phyloP scores from a whole-genome alignment of 1,139 yeast species.

The Geotrichum reessii region DNA sequence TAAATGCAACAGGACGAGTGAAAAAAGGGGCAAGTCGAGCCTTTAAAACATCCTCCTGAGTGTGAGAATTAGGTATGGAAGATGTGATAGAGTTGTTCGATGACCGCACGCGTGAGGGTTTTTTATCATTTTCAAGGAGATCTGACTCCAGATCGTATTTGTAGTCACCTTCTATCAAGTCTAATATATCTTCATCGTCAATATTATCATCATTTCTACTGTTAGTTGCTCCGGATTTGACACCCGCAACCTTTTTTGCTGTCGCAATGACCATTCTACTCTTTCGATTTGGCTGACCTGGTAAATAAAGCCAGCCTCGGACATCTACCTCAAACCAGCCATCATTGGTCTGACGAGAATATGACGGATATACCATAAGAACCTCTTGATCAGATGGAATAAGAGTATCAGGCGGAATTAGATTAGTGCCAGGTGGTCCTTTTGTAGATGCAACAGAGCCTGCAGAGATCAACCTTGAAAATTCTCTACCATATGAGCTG shows the following conservation, averaged over 20 bases:
- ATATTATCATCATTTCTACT: slow-evolving; percentile 20
- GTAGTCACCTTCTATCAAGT: slow-evolving; percentile 20
- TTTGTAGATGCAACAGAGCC: slow-evolving; percentile 16
- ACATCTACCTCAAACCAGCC: neutral
- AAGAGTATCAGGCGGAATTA: neutral
- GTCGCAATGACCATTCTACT: neutral
- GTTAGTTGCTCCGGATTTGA: too few species aligned
- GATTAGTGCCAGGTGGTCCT: slow-evolving; percentile 9
- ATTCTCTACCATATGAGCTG: slow-evolving; percentile 17
- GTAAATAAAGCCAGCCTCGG: neutral
- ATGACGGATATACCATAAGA: neutral
- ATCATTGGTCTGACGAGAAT: neutral
- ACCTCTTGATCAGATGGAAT: slow-evolving; percentile 24
- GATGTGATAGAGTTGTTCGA: neutral
- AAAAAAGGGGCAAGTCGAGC: slow-evolving; percentile 21
- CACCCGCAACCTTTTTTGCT: neutral
- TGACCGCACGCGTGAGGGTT: neutral
- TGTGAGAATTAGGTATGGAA: neutral
- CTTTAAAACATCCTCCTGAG: slow-evolving; percentile 22
- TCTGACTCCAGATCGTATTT: neutral
- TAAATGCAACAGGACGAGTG: neutral
- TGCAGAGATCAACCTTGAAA: slow-evolving; percentile 16
- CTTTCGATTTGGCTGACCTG: neutral
- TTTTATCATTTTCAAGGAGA: slow-evolving; percentile 4
- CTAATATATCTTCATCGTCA: slow-evolving; percentile 31